These are phyloP conservation scores for Crithidia sp. DNA, from an alignment of 208 protist species.

Conservation along the genomic window DNA sequence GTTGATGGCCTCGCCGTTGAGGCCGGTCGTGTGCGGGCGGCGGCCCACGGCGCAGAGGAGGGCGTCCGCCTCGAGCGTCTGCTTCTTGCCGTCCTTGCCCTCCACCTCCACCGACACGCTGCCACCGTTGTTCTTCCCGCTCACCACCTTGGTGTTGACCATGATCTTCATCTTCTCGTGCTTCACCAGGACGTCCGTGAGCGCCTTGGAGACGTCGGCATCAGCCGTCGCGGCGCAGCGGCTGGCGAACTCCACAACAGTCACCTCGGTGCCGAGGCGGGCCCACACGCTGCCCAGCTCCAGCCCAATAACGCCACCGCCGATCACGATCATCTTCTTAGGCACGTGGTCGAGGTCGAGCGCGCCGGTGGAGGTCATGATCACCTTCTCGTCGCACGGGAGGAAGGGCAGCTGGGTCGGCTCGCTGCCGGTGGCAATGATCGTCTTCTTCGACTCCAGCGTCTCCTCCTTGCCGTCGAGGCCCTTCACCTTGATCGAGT, in stretches of 20 bases:
- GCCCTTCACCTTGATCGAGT: conserved; percentile 76
- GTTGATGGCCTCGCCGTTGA: conserved; percentile 95
- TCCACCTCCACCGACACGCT: conserved; percentile 91
- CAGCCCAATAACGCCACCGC: conserved; percentile 99
- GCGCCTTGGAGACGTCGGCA: conserved; percentile 77
- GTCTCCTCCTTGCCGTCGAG: conserved; percentile 91
- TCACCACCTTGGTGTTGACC: conserved; percentile 91
- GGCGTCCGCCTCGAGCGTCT: conserved; percentile 91
- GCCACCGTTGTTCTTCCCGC: conserved; percentile 73
- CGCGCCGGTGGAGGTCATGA: conserved; percentile 98
- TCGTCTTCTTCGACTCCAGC: conserved; percentile 96
- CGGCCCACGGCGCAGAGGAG: conserved; percentile 98
- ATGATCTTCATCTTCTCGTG: conserved; percentile 93
- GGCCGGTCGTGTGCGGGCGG: conserved; percentile 93
- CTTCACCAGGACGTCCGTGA: conserved; percentile 85
- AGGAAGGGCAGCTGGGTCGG: conserved; percentile 93
- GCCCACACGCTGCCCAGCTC: conserved; percentile 99
- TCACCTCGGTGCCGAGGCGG: conserved; percentile 97
- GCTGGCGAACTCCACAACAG: conserved; percentile 97
- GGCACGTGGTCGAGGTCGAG: conserved; percentile 95
- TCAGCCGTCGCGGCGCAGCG: conserved; percentile 92
- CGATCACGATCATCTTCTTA: conserved; percentile 98
- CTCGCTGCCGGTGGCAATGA: conserved; percentile 99
- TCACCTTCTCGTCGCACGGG: conserved; percentile 97
- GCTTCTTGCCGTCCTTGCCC: conserved; percentile 86